Evolutionary conservation across 345 rosid species (phyloP).

Genomic region (Nephelium lappaceum): DNA sequence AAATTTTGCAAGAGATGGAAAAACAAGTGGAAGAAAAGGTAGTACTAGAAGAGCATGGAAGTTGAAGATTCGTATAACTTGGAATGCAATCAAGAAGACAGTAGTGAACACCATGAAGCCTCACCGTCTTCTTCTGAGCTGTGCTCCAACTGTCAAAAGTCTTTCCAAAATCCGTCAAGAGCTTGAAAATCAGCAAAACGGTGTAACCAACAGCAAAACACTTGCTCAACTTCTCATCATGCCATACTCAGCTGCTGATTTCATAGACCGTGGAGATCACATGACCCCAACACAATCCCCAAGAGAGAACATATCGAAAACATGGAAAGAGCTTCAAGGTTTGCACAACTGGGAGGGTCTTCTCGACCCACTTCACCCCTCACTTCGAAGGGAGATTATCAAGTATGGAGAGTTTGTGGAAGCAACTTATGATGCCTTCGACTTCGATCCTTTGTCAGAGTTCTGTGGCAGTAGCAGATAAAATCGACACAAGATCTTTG

Average conservation of each 20-base stretch:
- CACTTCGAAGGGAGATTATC: slow-evolving; percentile 54
- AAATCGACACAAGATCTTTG: slow-evolving; percentile 51
- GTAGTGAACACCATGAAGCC: slow-evolving; percentile 21
- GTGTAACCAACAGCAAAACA: slow-evolving; percentile 28
- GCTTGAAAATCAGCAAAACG: slow-evolving; percentile 13
- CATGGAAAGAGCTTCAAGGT: slow-evolving; percentile 58
- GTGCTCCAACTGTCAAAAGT: slow-evolving; percentile 30
- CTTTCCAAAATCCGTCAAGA: slow-evolving; percentile 29
- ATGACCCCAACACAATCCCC: slow-evolving; percentile 71
- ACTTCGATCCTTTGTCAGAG: slow-evolving; percentile 60
- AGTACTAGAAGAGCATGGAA: slow-evolving; percentile 37
- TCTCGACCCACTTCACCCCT: slow-evolving; percentile 57
- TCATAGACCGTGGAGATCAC: slow-evolving; percentile 52
- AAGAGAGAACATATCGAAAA: slow-evolving; percentile 43
- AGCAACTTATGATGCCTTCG: slow-evolving; percentile 63
- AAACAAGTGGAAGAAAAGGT: slow-evolving; percentile 29
- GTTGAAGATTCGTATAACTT: slow-evolving; percentile 40
- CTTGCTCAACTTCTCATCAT: slow-evolving; percentile 44
- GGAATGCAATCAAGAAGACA: slow-evolving; percentile 43
- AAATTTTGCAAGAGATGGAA: slow-evolving; percentile 17
- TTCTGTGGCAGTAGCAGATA: slow-evolving; percentile 66
- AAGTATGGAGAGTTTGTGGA: slow-evolving; percentile 64
- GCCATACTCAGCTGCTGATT: slow-evolving; percentile 49
- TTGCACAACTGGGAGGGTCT: slow-evolving; percentile 48
- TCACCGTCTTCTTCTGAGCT: slow-evolving; percentile 30